phyloP scores from a whole-genome alignment of 805 yeast genomes.

The Candida hungchunana region DNA sequence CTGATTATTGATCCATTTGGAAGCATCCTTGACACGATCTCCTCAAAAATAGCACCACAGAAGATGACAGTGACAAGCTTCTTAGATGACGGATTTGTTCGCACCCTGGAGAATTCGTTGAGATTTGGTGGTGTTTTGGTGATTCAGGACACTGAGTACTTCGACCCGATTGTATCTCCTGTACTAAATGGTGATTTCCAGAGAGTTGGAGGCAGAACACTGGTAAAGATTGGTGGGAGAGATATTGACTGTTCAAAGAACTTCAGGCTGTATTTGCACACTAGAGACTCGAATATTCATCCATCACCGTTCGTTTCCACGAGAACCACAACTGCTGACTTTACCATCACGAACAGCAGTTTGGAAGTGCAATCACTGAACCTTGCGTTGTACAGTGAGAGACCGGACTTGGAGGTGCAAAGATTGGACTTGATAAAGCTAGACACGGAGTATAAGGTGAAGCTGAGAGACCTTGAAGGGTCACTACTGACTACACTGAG shows the following conservation, averaged over 20 bases:
- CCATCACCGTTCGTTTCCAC: constrained; percentile 56
- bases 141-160: constrained; percentile 74
- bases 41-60: constrained; percentile 27
- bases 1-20: constrained; percentile 73
- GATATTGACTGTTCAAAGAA: constrained; percentile 63
- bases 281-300: constrained; percentile 48
- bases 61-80: constrained; percentile 61
- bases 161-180: constrained; percentile 68
- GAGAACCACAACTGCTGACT: constrained; percentile 62
- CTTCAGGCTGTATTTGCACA: constrained; percentile 56
- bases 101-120: constrained; percentile 72
- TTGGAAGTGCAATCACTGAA: constrained; percentile 61
- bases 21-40: constrained; percentile 38
- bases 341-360: constrained; percentile 64
- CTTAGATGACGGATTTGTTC: constrained; percentile 58
- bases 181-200: constrained; percentile 58
- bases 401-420: constrained; percentile 64
- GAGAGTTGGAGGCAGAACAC: constrained; percentile 63
- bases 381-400: constrained; percentile 45
- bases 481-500: constrained; percentile 55
- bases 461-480: constrained; percentile 52
- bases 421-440: constrained; percentile 49
- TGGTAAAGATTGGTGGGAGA: constrained; percentile 56
- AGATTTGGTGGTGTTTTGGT: constrained; percentile 77
- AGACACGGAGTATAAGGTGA: constrained; percentile 55